These are phyloP conservation scores for Nakazawaea pomicola DNA, from an alignment of 805 yeast genomes.

Conservation along the genomic window DNA sequence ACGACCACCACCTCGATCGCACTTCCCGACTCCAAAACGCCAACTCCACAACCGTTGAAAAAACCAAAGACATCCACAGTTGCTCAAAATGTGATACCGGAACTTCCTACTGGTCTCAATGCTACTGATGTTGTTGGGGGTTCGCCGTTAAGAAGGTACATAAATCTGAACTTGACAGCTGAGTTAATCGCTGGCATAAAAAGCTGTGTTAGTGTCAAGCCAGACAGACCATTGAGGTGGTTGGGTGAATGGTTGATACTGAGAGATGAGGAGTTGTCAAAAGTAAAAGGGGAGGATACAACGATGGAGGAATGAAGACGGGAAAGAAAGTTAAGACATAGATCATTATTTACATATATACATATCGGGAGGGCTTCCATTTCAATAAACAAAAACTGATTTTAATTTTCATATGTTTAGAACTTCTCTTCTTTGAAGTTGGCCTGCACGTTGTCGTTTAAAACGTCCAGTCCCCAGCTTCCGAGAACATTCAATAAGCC, in stretches of 20 bases:
- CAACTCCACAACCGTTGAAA: slow-evolving; percentile 6
- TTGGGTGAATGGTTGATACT: slow-evolving; percentile 36
- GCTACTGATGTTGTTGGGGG: slow-evolving; percentile 47
- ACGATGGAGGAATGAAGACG: slow-evolving; percentile 1
- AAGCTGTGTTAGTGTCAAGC: slow-evolving; percentile 27
- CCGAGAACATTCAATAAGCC: slow-evolving; percentile 77
- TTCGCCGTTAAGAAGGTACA: slow-evolving; percentile 42
- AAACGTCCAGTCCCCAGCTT: slow-evolving; percentile 70
- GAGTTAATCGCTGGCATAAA: slow-evolving; percentile 40
- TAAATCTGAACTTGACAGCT: slow-evolving; percentile 42
- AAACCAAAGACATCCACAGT: slow-evolving; percentile 1
- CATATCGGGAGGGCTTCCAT: no score
- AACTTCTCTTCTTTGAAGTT: slow-evolving; percentile 38
- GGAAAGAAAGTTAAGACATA: neutral
- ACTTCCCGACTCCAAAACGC: slow-evolving; percentile 14
- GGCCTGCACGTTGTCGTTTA: slow-evolving; percentile 45
- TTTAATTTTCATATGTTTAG: slow-evolving; percentile 10
- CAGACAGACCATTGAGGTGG: slow-evolving; percentile 34
- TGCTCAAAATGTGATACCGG: no score
- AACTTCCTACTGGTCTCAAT: slow-evolving; percentile 11
- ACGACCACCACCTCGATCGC: slow-evolving; percentile 15
- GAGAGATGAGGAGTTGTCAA: slow-evolving; percentile 9
- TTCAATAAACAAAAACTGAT: no score
- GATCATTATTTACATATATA: neutral
- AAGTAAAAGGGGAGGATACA: neutral